Evolutionary conservation across 164 flowering plant species (phyloP).

Genomic region (Brasenia schreberi): DNA sequence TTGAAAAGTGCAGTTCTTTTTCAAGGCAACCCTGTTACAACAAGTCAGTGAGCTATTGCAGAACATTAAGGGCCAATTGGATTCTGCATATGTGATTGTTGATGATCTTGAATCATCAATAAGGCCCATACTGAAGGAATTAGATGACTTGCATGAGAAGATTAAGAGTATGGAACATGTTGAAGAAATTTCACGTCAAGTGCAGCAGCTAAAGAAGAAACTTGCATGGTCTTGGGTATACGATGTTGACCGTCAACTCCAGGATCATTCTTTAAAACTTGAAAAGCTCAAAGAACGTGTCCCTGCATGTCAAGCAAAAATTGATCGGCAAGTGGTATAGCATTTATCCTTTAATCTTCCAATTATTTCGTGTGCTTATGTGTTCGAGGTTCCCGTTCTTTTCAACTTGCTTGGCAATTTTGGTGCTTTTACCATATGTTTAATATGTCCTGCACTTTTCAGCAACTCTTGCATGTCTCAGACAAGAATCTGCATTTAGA

Average conservation of each 20-base stretch:
- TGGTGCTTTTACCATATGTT: too few relatives aligned
- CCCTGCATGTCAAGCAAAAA: slow-evolving; percentile 64
- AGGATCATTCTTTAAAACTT: slow-evolving; percentile 35
- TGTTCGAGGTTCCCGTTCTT: too few relatives aligned
- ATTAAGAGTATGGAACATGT: slow-evolving; percentile 79
- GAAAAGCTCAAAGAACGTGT: slow-evolving; percentile 58
- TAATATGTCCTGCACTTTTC: too few relatives aligned
- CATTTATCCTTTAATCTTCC: too few relatives aligned
- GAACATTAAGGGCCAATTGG: slow-evolving; percentile 28
- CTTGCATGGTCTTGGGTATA: slow-evolving; percentile 95
- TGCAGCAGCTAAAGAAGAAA: slow-evolving; percentile 49
- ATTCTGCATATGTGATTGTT: slow-evolving; percentile 38
- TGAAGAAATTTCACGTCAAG: slow-evolving; percentile 67
- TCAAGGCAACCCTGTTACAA: slow-evolving; percentile 93
- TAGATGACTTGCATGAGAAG: slow-evolving; percentile 55
- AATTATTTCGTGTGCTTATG: too few relatives aligned
- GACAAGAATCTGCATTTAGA: too few relatives aligned
- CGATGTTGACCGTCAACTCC: slow-evolving; percentile 44
- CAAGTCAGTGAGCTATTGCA: slow-evolving; percentile 63
- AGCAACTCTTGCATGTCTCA: too few relatives aligned
- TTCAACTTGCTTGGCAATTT: too few relatives aligned
- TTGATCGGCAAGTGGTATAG: slow-evolving; percentile 46
- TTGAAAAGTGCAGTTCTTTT: slow-evolving; percentile 55
- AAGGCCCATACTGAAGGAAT: slow-evolving; percentile 53
- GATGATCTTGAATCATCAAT: slow-evolving; percentile 50